A percentile compares a stretch with the other conserved stretches of the same genome.
Conservation (phyloP, 345 rosid species). For the Erysimum cheiranthoides region DNA sequence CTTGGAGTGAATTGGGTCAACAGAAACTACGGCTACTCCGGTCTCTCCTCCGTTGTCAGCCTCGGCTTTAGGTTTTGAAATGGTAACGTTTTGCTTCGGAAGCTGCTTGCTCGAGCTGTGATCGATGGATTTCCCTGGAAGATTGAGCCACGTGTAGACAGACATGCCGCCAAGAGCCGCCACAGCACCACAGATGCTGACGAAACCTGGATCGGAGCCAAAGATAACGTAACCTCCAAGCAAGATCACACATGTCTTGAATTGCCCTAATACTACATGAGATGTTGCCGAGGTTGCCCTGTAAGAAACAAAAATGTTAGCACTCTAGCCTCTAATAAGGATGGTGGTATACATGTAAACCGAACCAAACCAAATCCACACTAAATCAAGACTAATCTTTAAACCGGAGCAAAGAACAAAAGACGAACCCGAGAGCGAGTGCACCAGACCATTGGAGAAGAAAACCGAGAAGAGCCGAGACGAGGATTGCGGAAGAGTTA, state of each 20-base stretch:
- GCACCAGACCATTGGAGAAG: conserved; percentile 98
- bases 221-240: conserved; percentile 83
- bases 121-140: conserved; percentile 51
- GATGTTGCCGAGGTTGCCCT: conserved; percentile 97
- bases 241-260: conserved; percentile 85
- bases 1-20: conserved; percentile 37
- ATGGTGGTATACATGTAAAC: neutral
- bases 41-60: conserved; percentile 40
- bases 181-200: conserved; percentile 81
- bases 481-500: conserved; percentile 67
- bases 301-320: conserved; percentile 22
- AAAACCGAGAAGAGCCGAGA: conserved; percentile 88
- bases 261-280: conserved; percentile 94
- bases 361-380: neutral
- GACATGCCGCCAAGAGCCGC: conserved; percentile 85
- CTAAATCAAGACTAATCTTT: neutral
- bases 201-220: conserved; percentile 73
- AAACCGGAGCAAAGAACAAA: conserved; percentile 6
- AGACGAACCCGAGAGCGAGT: conserved; percentile 84
- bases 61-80: conserved; percentile 52
- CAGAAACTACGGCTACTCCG: conserved; percentile 20
- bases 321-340: neutral
- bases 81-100: conserved; percentile 47
- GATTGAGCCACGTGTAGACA: conserved; percentile 68
- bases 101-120: conserved; percentile 51